phyloP scores from a whole-genome alignment of 2,329 filamentous ascomycete species.

The Tolypocladium cylindrosporum region DNA sequence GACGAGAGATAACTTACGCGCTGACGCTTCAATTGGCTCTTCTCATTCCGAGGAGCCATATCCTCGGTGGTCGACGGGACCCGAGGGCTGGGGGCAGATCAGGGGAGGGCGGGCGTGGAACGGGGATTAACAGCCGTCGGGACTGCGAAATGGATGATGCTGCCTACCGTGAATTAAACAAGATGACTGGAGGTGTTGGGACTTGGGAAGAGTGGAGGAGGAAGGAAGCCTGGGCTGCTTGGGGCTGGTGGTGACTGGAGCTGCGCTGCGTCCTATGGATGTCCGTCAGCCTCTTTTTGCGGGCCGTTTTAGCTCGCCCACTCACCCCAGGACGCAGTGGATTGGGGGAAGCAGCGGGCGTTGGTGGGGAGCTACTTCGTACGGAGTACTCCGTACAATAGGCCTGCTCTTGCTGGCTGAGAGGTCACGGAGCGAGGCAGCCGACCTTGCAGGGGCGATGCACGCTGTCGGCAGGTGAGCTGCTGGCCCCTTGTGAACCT shows the following conservation, averaged over 20 bases:
- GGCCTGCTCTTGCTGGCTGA: neutral
- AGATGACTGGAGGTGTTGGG: constrained; percentile 9
- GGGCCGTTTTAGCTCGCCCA: neutral
- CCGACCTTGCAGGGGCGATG: neutral
- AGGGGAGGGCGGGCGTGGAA: neutral
- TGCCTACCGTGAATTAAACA: constrained; percentile 17
- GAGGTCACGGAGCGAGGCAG: neutral
- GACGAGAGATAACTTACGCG: constrained; percentile 44
- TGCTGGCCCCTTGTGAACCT: neutral
- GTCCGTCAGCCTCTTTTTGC: constrained; percentile 1
- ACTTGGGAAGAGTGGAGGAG: constrained; percentile 12
- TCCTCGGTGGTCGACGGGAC: constrained; percentile 8
- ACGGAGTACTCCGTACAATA: too few species aligned
- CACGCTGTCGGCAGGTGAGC: neutral
- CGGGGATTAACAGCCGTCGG: constrained; percentile 1
- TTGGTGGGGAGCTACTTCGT: neutral
- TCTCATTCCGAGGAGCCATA: constrained; percentile 57
- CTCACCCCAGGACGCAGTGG: neutral
- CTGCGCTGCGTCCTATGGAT: neutral
- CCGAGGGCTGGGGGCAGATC: neutral
- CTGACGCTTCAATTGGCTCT: constrained; percentile 76
- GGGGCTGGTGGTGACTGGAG: neutral
- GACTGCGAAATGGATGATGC: constrained; percentile 6
- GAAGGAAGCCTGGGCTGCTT: constrained; percentile 3
- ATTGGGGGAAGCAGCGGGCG: neutral